phyloP scores from a whole-genome alignment of 371 early-diverging fungal species.

The Mucor sp. region DNA sequence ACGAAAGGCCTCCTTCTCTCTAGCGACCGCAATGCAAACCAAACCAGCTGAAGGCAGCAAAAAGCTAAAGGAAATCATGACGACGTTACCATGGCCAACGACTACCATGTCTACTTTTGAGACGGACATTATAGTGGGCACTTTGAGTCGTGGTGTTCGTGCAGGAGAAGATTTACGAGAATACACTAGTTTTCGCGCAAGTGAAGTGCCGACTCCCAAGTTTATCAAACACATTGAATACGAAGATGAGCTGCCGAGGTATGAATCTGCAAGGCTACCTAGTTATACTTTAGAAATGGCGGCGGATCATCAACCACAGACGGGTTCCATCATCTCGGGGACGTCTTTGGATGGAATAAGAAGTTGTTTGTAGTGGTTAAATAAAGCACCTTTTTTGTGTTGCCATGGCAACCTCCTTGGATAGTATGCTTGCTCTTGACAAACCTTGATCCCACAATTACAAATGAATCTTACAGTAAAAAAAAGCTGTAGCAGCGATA shows the following conservation, averaged over 20 bases:
- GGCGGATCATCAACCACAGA: not conserved
- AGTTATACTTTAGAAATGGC: not conserved
- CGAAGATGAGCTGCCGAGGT: conserved; percentile 18
- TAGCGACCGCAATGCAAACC: not conserved
- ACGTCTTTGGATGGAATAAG: not conserved
- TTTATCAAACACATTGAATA: conserved; percentile 10
- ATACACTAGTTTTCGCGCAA: not conserved
- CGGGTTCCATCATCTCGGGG: not conserved
- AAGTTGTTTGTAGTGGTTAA: not conserved
- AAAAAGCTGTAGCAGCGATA: too few relatives aligned
- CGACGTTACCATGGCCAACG: not conserved
- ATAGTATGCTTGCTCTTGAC: too few relatives aligned
- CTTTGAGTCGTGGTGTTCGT: conserved; percentile 10
- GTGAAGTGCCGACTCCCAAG: conserved; percentile 5
- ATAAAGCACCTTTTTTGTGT: too few relatives aligned
- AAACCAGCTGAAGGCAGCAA: not conserved
- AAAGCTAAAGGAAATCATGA: not conserved
- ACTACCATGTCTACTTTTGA: conserved; percentile 1
- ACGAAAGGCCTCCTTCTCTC: not conserved
- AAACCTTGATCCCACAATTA: too few relatives aligned
- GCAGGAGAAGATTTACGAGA: not conserved
- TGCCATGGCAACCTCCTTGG: too few relatives aligned
- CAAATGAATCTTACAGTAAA: too few relatives aligned
- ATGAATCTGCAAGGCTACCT: conserved; percentile 16
- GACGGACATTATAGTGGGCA: conserved; percentile 10